Base-by-base conservation (phyloP, 495 filamentous ascomycete species). In the Trypethelium eluteriae region DNA sequence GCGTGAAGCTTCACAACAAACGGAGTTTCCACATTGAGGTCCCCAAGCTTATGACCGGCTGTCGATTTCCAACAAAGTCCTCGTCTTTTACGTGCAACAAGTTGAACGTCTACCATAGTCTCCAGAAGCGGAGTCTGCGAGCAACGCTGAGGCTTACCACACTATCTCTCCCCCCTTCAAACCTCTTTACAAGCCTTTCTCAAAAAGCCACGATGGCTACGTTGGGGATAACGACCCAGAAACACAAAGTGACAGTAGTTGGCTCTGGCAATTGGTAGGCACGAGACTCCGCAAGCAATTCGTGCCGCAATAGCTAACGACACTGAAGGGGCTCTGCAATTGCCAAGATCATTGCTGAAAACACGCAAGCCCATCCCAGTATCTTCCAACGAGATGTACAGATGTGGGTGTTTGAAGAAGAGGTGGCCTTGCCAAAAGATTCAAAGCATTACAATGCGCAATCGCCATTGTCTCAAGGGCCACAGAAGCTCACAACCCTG, bases 341-440 rank as follows among this genome's bases (percentile, higher is more conserved):
- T 74, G 88, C 93, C 71, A 99, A 99, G 79, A 93, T 99, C 67
- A 83, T 96, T 62, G 92, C 94, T 66, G 92, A 99, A 79, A 98
- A 96, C 78, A 88, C 91, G 34, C 81, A 81, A 65, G 85, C 81
- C 69, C 83, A 97, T 76, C 80, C 86, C 0, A 84, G 90, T 38
- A 69, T 96, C 57, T 99, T 98, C 74, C 88, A 97, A 69, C 78
- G 86, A 70, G 84, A 92, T 64, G 92, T 99, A 47, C 90, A 93
- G 78, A 98, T 99, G 93, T 98, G 91, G 91, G 93, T 96, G 73
- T 94, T 85, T 69, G 90, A 96, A 79, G 92, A 96, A 78, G 86
- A 92, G 61, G 86, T 93, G 49, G 84, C 85, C 62, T 79, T 95
- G 63, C 78, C 89, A n/a, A 80, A 86, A 72, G 77, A 70, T 41